Evolutionary conservation across 352 stramenopile genomes (phyloP), one percentile per base, ranked within the genome.

Genomic region (Phytophthora hybrid): DNA sequence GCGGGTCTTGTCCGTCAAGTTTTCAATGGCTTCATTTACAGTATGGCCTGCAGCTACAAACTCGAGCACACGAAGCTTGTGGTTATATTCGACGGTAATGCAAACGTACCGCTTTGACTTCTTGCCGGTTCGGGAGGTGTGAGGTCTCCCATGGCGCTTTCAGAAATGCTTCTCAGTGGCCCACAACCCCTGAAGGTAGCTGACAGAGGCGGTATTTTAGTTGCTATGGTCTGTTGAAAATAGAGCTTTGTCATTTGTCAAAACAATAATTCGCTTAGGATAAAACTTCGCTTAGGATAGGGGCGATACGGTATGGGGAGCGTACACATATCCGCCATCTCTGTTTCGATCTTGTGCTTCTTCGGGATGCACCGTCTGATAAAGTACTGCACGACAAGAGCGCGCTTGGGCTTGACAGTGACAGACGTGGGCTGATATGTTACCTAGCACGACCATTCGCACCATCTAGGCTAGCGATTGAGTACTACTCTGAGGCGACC

Each of bases 1-100:
- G 13, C 47, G 46, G 13, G 4, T 46, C 10, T 47, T 65, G 18
- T 49, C 44, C 1, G 1, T 6, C 4, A 26, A 26, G 23, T 26
- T 1, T 26, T 26, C 23, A 26, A 26, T 26, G 23, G 23, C 23
- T 26, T 60, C 61, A 10, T 54, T 60, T 21, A 67, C 21, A 5
- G 6, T 60, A 26, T 60, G 34, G 1, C 26, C 26, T 37, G 26
- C 41, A 11, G 3, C 53, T 26, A 64, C 1, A 19, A 41, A 70
- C 7, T 49, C 19, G 7, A 59, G 26, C 8, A 63, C 2, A n/a
- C 16, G 41, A 1, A 34, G 26, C 32, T 61, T 66, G 34, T 66
- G 56, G 5, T 16, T 66, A n/a, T 72, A 66, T 34, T 72, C 57
- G 10, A 72, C 57, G 5, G 65, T 46, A 37, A 72, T 72, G 8